These are phyloP conservation scores for Neoconidiobolus thromboides DNA, from an alignment of 371 early-diverging fungal species.

Conservation along the genomic window DNA sequence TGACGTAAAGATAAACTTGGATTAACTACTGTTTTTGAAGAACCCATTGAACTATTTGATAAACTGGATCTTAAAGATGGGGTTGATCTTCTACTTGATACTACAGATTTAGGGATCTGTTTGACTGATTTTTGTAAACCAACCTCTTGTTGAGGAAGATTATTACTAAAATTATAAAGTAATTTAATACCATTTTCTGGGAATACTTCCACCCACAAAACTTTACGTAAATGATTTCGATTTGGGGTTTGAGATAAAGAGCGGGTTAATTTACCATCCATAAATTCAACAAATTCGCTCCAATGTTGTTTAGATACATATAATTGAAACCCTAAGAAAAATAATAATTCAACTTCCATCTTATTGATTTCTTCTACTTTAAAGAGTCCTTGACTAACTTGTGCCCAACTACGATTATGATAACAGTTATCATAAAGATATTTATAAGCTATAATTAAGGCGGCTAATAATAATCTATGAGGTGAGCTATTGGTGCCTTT, in stretches of 20 bases:
- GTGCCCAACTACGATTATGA: constrained; percentile 39
- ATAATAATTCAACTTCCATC: constrained; percentile 41
- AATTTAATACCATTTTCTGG: background rate
- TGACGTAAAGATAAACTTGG: background rate
- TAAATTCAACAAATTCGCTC: constrained; percentile 24
- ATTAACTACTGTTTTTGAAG: background rate
- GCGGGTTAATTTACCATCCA: constrained; percentile 20
- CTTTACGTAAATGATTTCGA: background rate
- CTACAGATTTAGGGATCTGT: background rate
- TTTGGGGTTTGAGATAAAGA: background rate
- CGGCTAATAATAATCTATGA: constrained; percentile 31
- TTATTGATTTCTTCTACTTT: constrained; percentile 30
- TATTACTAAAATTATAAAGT: background rate
- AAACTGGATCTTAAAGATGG: background rate
- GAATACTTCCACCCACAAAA: constrained; percentile 5
- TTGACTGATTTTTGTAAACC: background rate
- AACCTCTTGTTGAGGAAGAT: background rate
- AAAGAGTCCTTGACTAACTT: constrained; percentile 30
- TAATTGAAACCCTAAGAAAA: constrained; percentile 27
- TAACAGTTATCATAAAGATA: constrained; percentile 42
- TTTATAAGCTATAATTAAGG: constrained; percentile 34
- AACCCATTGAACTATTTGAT: background rate
- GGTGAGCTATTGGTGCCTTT: constrained; percentile 30
- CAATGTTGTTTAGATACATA: constrained; percentile 25
- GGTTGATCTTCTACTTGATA: background rate